A percentile compares a stretch with the other conserved stretches of the same genome.
Evolutionary conservation across 176 grass and related monocot species (phyloP).

Genomic region (Lolium rigidum): DNA sequence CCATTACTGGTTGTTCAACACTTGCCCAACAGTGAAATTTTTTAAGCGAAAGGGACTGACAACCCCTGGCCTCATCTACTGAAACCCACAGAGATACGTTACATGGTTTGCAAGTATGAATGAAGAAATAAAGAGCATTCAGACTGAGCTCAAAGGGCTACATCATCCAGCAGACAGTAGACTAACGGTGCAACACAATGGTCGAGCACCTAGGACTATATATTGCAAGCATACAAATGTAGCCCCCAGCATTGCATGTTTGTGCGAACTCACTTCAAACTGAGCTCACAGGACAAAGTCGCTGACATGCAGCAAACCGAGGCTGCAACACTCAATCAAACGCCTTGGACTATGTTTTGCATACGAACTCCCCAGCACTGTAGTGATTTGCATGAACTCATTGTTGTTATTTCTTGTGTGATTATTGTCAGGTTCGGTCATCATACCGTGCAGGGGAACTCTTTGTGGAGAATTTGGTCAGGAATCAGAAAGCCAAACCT

Average conservation of each 20-base stretch:
- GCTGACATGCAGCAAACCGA: neutral
- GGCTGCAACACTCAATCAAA: neutral
- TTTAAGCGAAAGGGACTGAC: neutral
- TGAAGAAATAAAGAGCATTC: neutral
- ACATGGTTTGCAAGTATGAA: neutral
- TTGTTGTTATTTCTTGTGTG: neutral
- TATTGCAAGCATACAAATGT: too few relatives aligned
- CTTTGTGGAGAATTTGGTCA: constrained; percentile 89
- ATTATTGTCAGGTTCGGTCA: constrained; percentile 71
- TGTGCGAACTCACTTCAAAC: neutral
- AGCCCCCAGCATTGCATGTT: too few relatives aligned
- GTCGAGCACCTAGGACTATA: too few relatives aligned
- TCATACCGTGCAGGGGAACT: constrained; percentile 95
- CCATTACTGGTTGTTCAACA: neutral
- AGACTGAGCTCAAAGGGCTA: neutral
- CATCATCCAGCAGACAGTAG: neutral
- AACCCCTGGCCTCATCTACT: neutral
- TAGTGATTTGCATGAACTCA: constrained; percentile 13
- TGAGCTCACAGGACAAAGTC: neutral
- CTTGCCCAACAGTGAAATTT: neutral
- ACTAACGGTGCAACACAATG: neutral
- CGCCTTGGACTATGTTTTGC: neutral
- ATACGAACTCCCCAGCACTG: neutral
- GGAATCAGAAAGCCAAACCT: constrained; percentile 49
- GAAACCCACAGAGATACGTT: neutral